Conservation (phyloP, 345 rosid species). For the Erucastrum elatum region DNA sequence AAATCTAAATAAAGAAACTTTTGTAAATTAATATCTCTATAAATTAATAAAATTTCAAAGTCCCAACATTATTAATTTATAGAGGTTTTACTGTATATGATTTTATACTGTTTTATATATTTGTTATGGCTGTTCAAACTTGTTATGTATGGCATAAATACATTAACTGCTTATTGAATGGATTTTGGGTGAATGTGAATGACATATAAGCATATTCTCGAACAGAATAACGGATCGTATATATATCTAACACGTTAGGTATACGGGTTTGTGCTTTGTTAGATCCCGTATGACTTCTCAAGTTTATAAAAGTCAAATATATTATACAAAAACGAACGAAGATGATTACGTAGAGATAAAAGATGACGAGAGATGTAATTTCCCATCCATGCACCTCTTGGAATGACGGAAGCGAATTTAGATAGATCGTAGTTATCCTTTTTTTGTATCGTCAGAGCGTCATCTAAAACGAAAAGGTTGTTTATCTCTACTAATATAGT, state of each 20-base stretch:
- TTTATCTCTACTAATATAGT: not conserved
- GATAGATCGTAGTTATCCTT: not conserved
- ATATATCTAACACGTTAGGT: slow-evolving; percentile 18
- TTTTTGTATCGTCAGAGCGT: not conserved
- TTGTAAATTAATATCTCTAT: too few species aligned
- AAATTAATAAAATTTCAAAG: too few species aligned
- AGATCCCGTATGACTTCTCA: not conserved
- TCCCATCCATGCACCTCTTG: slow-evolving; percentile 18
- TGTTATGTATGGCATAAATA: not conserved
- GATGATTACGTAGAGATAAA: slow-evolving; percentile 6
- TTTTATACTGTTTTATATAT: too few species aligned
- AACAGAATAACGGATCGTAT: slow-evolving; percentile 5
- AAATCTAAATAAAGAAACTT: too few species aligned
- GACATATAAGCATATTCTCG: not conserved
- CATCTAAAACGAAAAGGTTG: not conserved
- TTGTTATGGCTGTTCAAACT: too few species aligned
- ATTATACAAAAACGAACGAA: slow-evolving; percentile 10
- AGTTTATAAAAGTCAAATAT: slow-evolving; percentile 24
- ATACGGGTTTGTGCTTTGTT: not conserved
- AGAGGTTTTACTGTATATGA: too few species aligned
- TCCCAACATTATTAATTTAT: too few species aligned
- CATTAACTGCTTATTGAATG: not conserved
- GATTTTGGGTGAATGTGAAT: not conserved
- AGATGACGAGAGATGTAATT: slow-evolving; percentile 3
- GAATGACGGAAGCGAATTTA: not conserved